Base-by-base conservation (phyloP, 2,329 filamentous ascomycete species). In the Graphilbum fragrans region DNA sequence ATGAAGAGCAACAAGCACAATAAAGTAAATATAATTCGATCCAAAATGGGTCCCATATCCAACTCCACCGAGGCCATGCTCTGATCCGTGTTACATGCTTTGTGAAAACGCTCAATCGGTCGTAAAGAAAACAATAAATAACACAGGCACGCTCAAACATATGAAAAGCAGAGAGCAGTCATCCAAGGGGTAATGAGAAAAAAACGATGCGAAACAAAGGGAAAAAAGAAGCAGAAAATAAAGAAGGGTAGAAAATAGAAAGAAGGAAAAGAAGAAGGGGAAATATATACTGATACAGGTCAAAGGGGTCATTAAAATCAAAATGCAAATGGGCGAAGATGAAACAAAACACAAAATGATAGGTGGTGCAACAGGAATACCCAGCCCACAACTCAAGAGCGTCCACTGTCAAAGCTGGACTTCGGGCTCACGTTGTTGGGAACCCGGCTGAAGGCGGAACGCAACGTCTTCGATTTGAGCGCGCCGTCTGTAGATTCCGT, bases 391-490 rank as follows among this genome's bases (percentile, higher is more conserved):
- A 4, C 17, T 8, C 32, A 34, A 34, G 17, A 34, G 4, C 5
- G n/a, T 7, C n/a, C 32, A 17, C 32, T 19, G 17, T 34, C 71
- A 44, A 65, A 60, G 55, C 64, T 72, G 22, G 64, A 62, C 56
- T 70, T 62, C 31, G 70, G 69, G 51, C 67, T 75, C 45, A 62
- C 65, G 52, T 64, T 70, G 38, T 60, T 58, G 34, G 60, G 56
- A n/a, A n/a, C 7, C 36, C 74, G 70, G 49, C 65, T 69, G 55
- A 77, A 78, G 21, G 79, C 72, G 16, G 48, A 47, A n/a, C 48
- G 48, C 43, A 50, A 48, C 40, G 66, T 66, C 52, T 74, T 76
- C 47, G 78, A 61, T 51, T 74, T 76, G 55, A 65, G 65, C 41
- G 64, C 62, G 37, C 67, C 64, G 45, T 65, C 63, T 47, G 43